phyloP scores from a whole-genome alignment of 2,329 filamentous ascomycete genomes.

The Penicillium crustosum region DNA sequence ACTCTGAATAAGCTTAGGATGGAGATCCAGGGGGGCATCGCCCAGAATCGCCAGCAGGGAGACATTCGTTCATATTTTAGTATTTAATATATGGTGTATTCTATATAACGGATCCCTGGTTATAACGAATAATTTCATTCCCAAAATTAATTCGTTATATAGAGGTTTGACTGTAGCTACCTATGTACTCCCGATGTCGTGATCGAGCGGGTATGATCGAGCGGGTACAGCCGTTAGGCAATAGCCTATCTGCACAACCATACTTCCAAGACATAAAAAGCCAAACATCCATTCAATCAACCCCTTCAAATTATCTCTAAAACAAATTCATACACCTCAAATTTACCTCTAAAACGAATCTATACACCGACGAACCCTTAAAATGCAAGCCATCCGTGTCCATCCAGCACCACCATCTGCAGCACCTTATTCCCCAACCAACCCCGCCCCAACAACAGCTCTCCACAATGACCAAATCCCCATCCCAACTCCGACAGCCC shows the following conservation, averaged over 20 bases:
- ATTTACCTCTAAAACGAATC: no score
- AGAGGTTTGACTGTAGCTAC: no score
- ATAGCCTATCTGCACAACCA: background rate
- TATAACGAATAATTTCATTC: no score
- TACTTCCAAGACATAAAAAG: background rate
- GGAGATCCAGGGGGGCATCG: no score
- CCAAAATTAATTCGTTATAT: no score
- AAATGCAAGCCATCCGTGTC: conserved; percentile 26
- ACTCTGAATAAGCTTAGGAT: no score
- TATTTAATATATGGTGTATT: no score
- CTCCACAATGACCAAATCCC: conserved; percentile 25
- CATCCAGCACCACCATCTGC: conserved; percentile 18
- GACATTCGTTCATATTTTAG: no score
- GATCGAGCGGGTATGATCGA: no score
- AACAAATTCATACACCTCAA: background rate
- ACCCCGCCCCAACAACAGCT: conserved; percentile 26
- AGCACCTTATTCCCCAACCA: conserved; percentile 25
- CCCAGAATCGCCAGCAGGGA: no score
- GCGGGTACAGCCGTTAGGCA: background rate
- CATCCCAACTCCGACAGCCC: conserved; percentile 16
- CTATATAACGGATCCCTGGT: no score
- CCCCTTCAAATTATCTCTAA: background rate
- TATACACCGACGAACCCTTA: background rate
- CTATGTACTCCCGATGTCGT: no score
- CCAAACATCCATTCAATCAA: background rate